Evolutionary conservation across 805 yeast genomes (phyloP).

Genomic region (Candida palmyrensis): DNA sequence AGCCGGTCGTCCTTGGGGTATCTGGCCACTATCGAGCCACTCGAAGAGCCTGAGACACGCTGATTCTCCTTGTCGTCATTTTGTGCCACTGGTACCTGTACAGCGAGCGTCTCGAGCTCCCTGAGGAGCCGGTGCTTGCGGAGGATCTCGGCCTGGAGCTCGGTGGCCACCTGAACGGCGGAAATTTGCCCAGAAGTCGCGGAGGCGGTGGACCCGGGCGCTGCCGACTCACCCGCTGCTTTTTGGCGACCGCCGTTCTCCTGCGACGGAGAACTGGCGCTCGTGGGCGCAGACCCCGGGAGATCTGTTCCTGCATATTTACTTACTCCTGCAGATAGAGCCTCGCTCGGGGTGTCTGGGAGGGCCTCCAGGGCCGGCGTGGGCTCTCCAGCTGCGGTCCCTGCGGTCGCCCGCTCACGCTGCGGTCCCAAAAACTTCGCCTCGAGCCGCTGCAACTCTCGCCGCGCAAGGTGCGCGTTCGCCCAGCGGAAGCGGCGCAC

Average conservation of each 20-base stretch:
- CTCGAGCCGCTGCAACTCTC: not conserved
- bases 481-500: constrained; percentile 11
- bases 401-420: not conserved
- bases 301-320: too few species aligned
- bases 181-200: too few species aligned
- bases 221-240: too few species aligned
- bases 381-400: not conserved
- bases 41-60: not conserved
- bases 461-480: constrained; percentile 5
- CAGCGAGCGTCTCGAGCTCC: constrained; percentile 11
- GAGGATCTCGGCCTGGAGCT: constrained; percentile 23
- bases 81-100: constrained; percentile 12
- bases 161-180: constrained; percentile 17
- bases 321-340: too few species aligned
- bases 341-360: constrained; percentile 5
- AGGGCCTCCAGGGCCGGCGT: too few species aligned
- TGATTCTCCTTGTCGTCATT: constrained; percentile 16
- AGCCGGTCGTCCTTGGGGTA: constrained; percentile 28
- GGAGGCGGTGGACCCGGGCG: too few species aligned
- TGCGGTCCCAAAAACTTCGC: not conserved
- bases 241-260: too few species aligned
- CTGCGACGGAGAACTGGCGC: too few species aligned
- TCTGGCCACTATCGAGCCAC: constrained; percentile 15
- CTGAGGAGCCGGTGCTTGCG: constrained; percentile 14
- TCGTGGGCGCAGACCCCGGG: too few species aligned